Percentiles rank a stretch among this genome's conserved stretches.
These are phyloP conservation scores for Citrus cavaleriei DNA, from an alignment of 345 rosid genomes.

Conservation along the genomic window DNA sequence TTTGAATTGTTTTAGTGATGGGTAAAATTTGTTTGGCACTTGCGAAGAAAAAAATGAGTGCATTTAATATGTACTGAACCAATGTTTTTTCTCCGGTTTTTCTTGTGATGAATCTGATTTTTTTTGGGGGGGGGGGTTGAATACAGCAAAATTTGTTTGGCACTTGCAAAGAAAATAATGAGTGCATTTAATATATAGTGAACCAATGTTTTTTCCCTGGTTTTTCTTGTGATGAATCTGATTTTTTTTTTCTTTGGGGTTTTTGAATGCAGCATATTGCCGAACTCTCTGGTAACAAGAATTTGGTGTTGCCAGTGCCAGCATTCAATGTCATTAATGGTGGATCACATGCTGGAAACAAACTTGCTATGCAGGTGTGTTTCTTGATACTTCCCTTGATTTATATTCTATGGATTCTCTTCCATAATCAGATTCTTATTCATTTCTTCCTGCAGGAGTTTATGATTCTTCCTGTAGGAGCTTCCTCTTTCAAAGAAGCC, in stretches of 20 bases:
- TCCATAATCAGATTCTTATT: neutral
- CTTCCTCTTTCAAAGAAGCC: constrained; percentile 88
- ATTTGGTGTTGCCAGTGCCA: constrained; percentile 89
- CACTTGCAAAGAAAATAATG: neutral
- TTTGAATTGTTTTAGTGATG: neutral
- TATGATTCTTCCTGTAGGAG: constrained; percentile 96
- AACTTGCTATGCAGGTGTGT: constrained; percentile 93
- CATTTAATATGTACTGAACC: neutral
- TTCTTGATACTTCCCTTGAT: neutral
- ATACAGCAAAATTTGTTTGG: neutral
- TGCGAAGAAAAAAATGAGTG: neutral
- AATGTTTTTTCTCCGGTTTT: neutral
- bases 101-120: neutral
- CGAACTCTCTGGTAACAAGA: constrained; percentile 86
- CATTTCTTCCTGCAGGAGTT: constrained; percentile 54
- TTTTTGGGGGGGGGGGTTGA: too few species aligned
- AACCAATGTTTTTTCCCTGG: neutral
- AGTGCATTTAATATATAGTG: neutral
- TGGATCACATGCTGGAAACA: constrained; percentile 98
- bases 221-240: neutral
- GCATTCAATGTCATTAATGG: constrained; percentile 99
- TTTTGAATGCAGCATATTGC: constrained; percentile 75
- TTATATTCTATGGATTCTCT: neutral
- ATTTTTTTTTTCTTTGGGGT: neutral
- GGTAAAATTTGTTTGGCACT: neutral